phyloP scores from a whole-genome alignment of 176 grass and related monocot species.

The Ensete glaucum region DNA sequence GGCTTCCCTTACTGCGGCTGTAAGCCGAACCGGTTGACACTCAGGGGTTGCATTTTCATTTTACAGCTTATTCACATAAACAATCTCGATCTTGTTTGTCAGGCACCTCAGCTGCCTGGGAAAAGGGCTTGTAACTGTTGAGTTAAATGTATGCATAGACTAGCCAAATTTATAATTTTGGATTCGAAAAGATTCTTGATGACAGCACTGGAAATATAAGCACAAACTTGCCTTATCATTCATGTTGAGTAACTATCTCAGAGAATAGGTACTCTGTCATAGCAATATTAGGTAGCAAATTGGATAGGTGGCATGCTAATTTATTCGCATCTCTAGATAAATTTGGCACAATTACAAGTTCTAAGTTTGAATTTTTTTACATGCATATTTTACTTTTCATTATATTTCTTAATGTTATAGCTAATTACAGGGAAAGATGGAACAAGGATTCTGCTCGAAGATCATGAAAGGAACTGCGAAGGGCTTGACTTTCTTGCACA shows the following conservation, averaged over 20 bases:
- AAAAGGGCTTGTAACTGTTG: slow-evolving; percentile 94
- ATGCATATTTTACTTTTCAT: not conserved
- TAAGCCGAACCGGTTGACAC: not conserved
- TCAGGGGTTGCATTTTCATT: not conserved
- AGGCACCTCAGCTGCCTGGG: slow-evolving; percentile 86
- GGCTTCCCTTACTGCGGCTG: not conserved
- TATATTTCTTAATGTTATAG: slow-evolving; percentile 6
- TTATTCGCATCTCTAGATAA: not conserved
- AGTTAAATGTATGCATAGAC: too few species aligned
- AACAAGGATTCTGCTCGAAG: slow-evolving; percentile 37
- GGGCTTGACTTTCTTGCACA: slow-evolving; percentile 71
- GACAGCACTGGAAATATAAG: too few species aligned
- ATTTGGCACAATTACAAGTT: not conserved
- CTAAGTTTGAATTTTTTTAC: slow-evolving; percentile 5
- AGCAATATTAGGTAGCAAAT: not conserved
- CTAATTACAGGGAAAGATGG: slow-evolving; percentile 57
- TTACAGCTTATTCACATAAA: slow-evolving; percentile 89
- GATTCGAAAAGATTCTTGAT: too few species aligned
- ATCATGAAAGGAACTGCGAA: slow-evolving; percentile 76
- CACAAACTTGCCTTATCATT: too few species aligned
- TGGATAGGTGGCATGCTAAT: not conserved
- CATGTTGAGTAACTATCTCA: not conserved
- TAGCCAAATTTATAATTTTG: too few species aligned
- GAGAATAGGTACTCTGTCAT: not conserved
- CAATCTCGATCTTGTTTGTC: slow-evolving; percentile 86